phyloP scores from a whole-genome alignment of 1,284 basidiomycete genomes.

The Apiotrichum sp. region DNA sequence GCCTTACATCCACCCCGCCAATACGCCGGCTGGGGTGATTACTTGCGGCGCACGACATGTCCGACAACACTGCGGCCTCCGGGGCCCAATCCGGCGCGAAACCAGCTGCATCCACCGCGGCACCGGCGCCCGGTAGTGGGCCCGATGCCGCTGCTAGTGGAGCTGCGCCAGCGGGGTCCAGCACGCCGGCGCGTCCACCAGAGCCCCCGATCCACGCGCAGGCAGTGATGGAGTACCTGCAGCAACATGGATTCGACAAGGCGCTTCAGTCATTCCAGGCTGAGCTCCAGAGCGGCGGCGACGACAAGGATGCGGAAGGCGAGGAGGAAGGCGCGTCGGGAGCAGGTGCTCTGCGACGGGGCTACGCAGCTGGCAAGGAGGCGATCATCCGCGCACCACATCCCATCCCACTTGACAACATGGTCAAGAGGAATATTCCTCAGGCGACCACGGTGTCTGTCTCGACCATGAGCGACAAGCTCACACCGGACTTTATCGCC shows the following conservation, averaged over 20 bases:
- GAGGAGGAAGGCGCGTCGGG: slow-evolving; percentile 19
- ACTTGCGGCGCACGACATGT: slow-evolving; percentile 20
- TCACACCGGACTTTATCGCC: slow-evolving; percentile 45
- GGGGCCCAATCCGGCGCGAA: neutral
- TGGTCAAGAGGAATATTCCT: slow-evolving; percentile 48
- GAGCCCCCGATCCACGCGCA: slow-evolving; percentile 44
- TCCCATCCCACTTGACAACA: slow-evolving; percentile 37
- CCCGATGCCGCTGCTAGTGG: neutral
- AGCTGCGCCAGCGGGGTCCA: slow-evolving; percentile 13
- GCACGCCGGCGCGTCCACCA: slow-evolving; percentile 19
- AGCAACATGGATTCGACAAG: slow-evolving; percentile 67
- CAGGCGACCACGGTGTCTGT: slow-evolving; percentile 49
- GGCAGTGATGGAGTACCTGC: slow-evolving; percentile 76
- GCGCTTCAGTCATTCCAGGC: slow-evolving; percentile 70
- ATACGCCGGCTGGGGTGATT: neutral
- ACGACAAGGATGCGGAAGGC: slow-evolving; percentile 50
- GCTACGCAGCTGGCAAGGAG: slow-evolving; percentile 40
- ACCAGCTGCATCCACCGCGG: no score
- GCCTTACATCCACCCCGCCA: neutral
- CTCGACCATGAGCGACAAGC: slow-evolving; percentile 37
- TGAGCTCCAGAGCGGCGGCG: slow-evolving; percentile 55
- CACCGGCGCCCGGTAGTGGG: no score
- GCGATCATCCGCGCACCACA: slow-evolving; percentile 39
- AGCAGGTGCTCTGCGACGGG: slow-evolving; percentile 28
- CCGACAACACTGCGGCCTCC: slow-evolving; percentile 20